Evolutionary conservation across 164 flowering plant species (phyloP), one percentile per base, ranked within the genome.

Genomic region (Macadamia integrifolia): DNA sequence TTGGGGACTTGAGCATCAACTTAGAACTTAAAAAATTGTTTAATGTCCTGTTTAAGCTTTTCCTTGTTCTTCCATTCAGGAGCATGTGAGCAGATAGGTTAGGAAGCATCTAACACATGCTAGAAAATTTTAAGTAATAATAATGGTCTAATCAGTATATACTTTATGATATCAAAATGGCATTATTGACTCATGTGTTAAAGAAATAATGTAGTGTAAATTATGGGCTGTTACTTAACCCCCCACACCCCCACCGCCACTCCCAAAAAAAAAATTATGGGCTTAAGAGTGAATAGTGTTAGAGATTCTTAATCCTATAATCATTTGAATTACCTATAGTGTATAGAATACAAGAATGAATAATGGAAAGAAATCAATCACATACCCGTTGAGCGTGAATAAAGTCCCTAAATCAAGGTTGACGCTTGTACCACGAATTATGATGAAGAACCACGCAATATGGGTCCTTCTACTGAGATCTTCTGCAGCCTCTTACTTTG

Each of bases 31-130:
- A 56, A 58, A 52, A 18, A 53, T 6, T 29, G 31, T 11, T 58
- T 46, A 55, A 17, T 17, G 64, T 30, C 28, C 60, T 49, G 60
- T 13, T 48, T 28, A 58, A 13, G 6, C 35, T 23, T 15, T 60
- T 66, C 28, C 14, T 15, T 60, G 60, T 32, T 8, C 46, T 3
- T 30, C 13, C 56, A 28, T 3, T 63, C 74, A 62, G 62, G 53
- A 49, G 74, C 74, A 71, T 75, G 74, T 71, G 73, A 63, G 61
- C 60, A 32, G 58, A 66, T 70, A 46, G 71, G 31, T 59, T 63
- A 66, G 58, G 64, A 62, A 61, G 74, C 67, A 66, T 64, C 77
- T 67, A 8, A 62, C 73, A 70, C 70, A 74, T 74, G 77, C 75
- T 63, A 64, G 42, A 17, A 57, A 15, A 9, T 30, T 58, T 23